Base-by-base conservation (phyloP, 2,329 filamentous ascomycete genomes). In the Fusarium sp. region DNA sequence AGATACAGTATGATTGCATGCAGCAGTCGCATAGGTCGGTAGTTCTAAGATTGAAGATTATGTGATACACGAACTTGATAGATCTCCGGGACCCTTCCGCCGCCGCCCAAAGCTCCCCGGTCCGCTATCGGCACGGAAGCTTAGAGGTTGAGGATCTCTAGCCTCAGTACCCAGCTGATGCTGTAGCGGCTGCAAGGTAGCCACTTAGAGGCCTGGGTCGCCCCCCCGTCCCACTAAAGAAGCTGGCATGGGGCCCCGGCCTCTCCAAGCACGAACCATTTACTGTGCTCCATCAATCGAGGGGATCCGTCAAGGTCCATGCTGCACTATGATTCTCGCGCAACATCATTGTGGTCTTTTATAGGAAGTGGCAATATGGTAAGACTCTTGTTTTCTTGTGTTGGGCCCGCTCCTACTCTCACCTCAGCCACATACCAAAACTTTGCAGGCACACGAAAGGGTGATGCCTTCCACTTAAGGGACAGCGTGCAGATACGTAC, bases 401-500 rank as follows among this genome's bases (percentile, higher is more conserved):
- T 52, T 58, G 60, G 65, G 56, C 46, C 67, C 67, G 58, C 46
- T 67, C 56, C 15, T 28, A 31, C 61, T 52, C 46, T 37, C 41
- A 31, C 40, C 47, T 67, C 62, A 70, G 67, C 66, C 66, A 63
- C 42, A 59, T 40, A 37, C 38, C 44, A 23, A 46, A 44, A 30
- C 26, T 45, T 49, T 55, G 46, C 33, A 49, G 15, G 42, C 56
- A 56, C 52, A 70, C 52, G 18, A 51, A 50, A 15, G 44, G 41
- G 49, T 49, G 49, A 53, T 47, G 58, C 47, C 38, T 70, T 64
- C 63, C 63, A 36, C 51, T 53, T 52, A 18, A 46, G 45, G 67
- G 16, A 53, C 63, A 69, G 63, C 55, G 67, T 18, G 46, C 13
- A 31, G 38, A 67, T 71, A 72, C 72, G 65, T 73, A 71, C 62